A percentile compares a stretch with the other conserved stretches of the same genome.
phyloP scores from a whole-genome alignment of 768 basidiomycete genomes.

The Podaxis sp. region DNA sequence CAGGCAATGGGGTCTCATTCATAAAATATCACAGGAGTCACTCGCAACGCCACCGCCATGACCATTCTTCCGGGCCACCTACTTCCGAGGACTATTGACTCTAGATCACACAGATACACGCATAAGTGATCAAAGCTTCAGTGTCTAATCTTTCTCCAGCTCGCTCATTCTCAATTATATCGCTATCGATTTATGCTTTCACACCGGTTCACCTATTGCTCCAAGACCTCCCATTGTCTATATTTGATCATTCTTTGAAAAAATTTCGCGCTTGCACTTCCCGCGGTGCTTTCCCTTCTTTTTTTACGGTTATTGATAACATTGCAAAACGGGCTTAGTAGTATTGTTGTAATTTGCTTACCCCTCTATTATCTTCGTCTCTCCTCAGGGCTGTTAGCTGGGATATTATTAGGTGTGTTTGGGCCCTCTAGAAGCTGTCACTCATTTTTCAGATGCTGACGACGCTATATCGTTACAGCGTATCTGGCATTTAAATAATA shows the following conservation, averaged over 20 bases:
- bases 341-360: not conserved
- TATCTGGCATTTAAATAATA: not conserved
- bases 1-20: not conserved
- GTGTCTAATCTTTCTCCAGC: not conserved
- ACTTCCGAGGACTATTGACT: not conserved
- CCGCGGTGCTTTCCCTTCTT: not conserved
- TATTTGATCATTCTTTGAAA: not conserved
- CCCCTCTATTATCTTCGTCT: not conserved
- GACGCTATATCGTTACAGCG: not conserved
- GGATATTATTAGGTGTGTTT: slow-evolving; percentile 2
- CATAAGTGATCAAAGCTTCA: not conserved
- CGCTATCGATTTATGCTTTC: slow-evolving; percentile 9
- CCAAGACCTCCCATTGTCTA: not conserved
- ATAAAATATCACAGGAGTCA: not conserved
- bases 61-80: not conserved
- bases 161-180: not conserved
- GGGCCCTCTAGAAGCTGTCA: not conserved
- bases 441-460: not conserved
- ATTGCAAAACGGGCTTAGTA: slow-evolving; percentile 2
- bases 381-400: not conserved
- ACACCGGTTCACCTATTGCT: not conserved
- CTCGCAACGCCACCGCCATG: not conserved
- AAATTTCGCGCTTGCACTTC: not conserved
- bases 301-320: slow-evolving; percentile 4
- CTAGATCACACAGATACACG: not conserved